Conservation (phyloP, 352 stramenopile genomes). For the Phytophthora boehmeriae region DNA sequence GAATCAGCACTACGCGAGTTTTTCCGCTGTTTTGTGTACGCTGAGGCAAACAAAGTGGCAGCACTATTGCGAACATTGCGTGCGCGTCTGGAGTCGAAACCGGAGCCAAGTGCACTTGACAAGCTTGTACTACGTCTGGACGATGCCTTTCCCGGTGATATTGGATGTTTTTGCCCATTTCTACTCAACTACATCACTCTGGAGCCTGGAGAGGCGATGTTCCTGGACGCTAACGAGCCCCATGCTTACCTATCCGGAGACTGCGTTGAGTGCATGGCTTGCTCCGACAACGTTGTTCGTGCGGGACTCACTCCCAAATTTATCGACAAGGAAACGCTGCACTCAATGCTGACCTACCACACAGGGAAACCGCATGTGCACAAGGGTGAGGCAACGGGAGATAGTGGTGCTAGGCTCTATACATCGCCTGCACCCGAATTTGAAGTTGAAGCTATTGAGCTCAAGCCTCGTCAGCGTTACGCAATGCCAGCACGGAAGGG, state of each 20-base stretch:
- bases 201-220: constrained; percentile 96
- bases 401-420: constrained; percentile 84
- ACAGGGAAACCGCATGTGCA: constrained; percentile 35
- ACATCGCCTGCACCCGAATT: constrained; percentile 92
- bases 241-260: constrained; percentile 98
- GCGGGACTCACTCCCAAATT: constrained; percentile 99
- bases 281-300: constrained; percentile 99
- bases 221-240: constrained; percentile 98
- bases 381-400: constrained; percentile 26
- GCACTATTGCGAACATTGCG: constrained; percentile 82
- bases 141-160: constrained; percentile 96
- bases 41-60: constrained; percentile 65
- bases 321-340: constrained; percentile 97
- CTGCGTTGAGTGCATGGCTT: constrained; percentile 99
- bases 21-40: constrained; percentile 84
- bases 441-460: constrained; percentile 77
- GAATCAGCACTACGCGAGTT: constrained; percentile 60
- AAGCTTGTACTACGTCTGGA: constrained; percentile 91
- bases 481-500: constrained; percentile 39
- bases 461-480: constrained; percentile 46
- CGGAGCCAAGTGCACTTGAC: constrained; percentile 53
- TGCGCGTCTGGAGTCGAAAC: constrained; percentile 58
- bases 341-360: constrained; percentile 98
- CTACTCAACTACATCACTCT: constrained; percentile 98
- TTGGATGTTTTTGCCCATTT: constrained; percentile 97